Base-by-base conservation (phyloP, 371 early-diverging fungal genomes). In the Mortierella sp. region DNA sequence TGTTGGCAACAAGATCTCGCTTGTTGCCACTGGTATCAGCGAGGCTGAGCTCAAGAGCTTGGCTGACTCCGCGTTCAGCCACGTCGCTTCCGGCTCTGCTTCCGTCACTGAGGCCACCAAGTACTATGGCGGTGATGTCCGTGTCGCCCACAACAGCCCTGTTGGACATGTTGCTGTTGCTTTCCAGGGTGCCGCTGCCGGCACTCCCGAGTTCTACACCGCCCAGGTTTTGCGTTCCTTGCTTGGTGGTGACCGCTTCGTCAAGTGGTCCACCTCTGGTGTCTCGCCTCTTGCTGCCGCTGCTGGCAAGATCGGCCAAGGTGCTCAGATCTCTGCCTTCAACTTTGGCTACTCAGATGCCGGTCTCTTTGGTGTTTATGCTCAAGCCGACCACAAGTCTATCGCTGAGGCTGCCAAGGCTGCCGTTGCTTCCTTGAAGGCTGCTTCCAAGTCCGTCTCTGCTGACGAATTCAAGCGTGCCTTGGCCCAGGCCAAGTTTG, bases 261-360 rank as follows among this genome's bases (percentile, higher is more conserved):
- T 92, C 75, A 94, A 96, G 87, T 94, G 94, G 93, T 91, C 90
- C 61, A 83, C 86, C 62, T 73, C 87, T 24, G 93, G 93, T 78
- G 85, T 89, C 37, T 91, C 94, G 55, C 89, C 94, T 28, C 89
- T 97, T 62, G 88, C 93, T 66, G 87, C 88, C 67, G 87, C 92
- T 51, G 90, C 95, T 63, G 84, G 89, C 75, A 86, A 88, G 84
- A 81, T 88, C 39, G 81, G 85, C 43, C 69, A 83, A 62, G 89
- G 85, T 73, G 84, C 92, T 64, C 59, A 85, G 45, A 87, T 94
- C 68, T 84, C 90, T 77, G 92, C 97, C 54, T 97, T 98, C 89
- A 91, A 93, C 86, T 85, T 91, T 67, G 88, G 93, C 37, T 97
- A 97, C 91, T 93, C 96, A 26, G 98, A 97, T 87, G 95, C 97